Evolutionary conservation across 75 land plant genomes (phyloP), one percentile per base, ranked within the genome.

Genomic region (Selaginella tamariscina): DNA sequence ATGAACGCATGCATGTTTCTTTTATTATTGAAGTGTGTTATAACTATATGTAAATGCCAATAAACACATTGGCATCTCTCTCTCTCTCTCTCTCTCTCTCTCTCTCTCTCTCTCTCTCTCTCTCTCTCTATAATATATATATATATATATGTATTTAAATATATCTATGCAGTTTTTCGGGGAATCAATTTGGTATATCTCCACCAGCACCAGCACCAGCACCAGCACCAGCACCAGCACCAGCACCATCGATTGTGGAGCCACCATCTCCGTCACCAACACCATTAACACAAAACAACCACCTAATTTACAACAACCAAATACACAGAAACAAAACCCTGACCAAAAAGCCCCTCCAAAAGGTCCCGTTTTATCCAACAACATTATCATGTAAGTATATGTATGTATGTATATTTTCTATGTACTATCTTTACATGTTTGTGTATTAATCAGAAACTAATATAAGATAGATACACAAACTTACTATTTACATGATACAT

Each of bases 111-210:
- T 26, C n/a, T n/a, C n/a, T n/a, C n/a, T n/a, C n/a, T n/a, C n/a
- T n/a, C n/a, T n/a, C n/a, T n/a, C n/a, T n/a, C n/a, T n/a, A n/a
- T n/a, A n/a, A n/a, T n/a, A n/a, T n/a, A n/a, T n/a, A n/a, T n/a
- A n/a, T n/a, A n/a, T n/a, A n/a, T n/a, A n/a, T n/a, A n/a, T n/a
- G n/a, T n/a, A n/a, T n/a, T n/a, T n/a, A n/a, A n/a, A n/a, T n/a
- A n/a, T n/a, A n/a, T 29, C 18, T 60, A 1, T 70, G 70, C 88
- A 88, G 93, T 55, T 71, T 75, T 65, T 76, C 66, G 66, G 88
- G 93, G 54, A 88, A 88, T 59, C 84, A 80, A 0, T 88, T 88
- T 54, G 83, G 82, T 65, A 81, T 82, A 2, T 85, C 74, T 29
- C 59, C 78, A 39, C 63, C 83, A 26, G 73, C 81, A 44, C 49